phyloP scores from a whole-genome alignment of 2,329 filamentous ascomycete genomes.

The Immersiporthe knoxdaviesiana region DNA sequence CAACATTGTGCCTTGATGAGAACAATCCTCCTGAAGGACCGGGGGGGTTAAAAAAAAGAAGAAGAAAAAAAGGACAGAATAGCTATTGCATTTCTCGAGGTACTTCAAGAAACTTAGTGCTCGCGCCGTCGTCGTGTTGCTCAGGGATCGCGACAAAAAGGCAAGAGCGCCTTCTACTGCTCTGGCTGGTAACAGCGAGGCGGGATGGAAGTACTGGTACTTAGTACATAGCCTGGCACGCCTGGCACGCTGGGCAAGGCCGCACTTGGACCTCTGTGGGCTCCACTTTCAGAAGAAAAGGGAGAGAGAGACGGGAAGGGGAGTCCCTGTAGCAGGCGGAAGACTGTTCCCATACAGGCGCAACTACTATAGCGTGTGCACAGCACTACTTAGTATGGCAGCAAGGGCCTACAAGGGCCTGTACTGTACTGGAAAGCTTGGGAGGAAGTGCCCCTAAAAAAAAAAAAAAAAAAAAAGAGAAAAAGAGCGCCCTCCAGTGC shows the following conservation, averaged over 20 bases:
- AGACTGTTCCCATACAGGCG: not conserved
- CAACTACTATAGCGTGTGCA: not conserved
- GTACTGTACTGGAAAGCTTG: not conserved
- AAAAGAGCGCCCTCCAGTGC: not conserved
- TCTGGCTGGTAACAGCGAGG: too few species aligned
- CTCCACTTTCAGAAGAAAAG: not conserved
- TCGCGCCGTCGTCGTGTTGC: too few species aligned
- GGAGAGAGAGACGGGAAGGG: not conserved
- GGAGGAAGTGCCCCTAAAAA: not conserved
- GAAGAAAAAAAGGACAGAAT: not conserved
- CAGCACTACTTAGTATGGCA: not conserved
- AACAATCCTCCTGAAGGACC: too few species aligned
- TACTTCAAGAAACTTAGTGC: too few species aligned
- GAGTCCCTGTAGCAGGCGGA: not conserved
- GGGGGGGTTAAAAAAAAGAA: too few species aligned
- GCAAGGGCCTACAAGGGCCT: too few species aligned
- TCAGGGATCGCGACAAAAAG: not conserved
- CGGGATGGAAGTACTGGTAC: slow-evolving; percentile 3
- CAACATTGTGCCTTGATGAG: too few species aligned
- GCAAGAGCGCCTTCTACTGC: too few species aligned
- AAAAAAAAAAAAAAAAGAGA: too few species aligned
- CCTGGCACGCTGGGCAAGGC: not conserved
- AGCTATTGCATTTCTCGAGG: not conserved
- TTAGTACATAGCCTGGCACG: not conserved
- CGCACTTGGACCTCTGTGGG: not conserved